Evolutionary conservation across 805 yeast genomes (phyloP), one percentile per base, ranked within the genome.

Genomic region (Candida tammaniensis): DNA sequence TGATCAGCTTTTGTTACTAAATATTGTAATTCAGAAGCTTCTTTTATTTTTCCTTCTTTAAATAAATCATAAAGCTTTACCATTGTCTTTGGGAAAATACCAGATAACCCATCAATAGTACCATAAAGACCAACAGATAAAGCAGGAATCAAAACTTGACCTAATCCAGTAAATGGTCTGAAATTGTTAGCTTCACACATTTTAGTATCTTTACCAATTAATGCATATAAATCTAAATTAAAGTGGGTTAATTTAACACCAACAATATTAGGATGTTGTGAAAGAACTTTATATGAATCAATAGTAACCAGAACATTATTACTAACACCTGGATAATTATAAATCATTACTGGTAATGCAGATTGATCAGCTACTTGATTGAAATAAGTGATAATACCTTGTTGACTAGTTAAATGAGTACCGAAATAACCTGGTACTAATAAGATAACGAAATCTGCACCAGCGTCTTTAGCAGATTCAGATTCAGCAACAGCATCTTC

Each of bases 391-490:
- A 51, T 40, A 12, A 64, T 40, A 0, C 66, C 65, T 20, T 55
- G 46, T 44, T 59, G 67, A 27, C 53, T 47, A 24, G 57, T 50
- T 37, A 58, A 43, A 9, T 38, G 44, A 1, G 57, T 53, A 4
- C 66, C 67, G 40, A 59, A 64, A 38, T 56, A 62, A 4, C 64
- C 64, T 7, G 68, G 65, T 4, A 55, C 49, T 17, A 61, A 49
- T 18, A 59, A 48, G 17, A 64, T 52, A 4, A 52, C 46, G 34
- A 51, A 57, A 31, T 60, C 59, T 14, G 65, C 70, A 7, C 66
- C 66, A 12, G 62, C 61, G 8, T 46, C 40, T 15, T 46, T 46
- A 3, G 57, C 57, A 5, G 43, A 40, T 12, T 45, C 30, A 7
- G 52, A 44, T 31, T 54, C 60, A 11, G 39, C 44, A 17, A 61